Percentiles rank a stretch among this genome's conserved stretches.
These are phyloP conservation scores for Linderniella brevidens DNA, from an alignment of 257 asterid species.

Conservation along the genomic window DNA sequence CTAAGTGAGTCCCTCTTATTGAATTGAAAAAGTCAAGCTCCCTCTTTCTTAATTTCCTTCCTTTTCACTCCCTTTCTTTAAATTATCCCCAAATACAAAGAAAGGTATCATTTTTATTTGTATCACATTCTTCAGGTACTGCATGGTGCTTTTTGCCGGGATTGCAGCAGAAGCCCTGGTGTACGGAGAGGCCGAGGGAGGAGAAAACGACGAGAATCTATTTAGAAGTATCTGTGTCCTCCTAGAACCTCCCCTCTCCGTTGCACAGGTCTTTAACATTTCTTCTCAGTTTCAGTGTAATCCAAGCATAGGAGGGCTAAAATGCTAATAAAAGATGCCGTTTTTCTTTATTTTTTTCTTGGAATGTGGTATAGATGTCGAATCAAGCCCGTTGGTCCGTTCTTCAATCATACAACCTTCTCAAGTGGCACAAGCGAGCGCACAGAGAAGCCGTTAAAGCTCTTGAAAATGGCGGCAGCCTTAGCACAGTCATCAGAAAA, in stretches of 20 bases:
- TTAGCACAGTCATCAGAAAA: conserved; percentile 50
- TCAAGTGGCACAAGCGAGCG: conserved; percentile 74
- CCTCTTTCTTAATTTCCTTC: too few species aligned
- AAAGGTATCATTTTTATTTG: too few species aligned
- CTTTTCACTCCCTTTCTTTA: too few species aligned
- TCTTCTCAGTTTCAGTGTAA: not conserved
- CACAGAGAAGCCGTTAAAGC: conserved; percentile 74
- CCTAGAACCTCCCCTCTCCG: conserved; percentile 79
- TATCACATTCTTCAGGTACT: conserved; percentile 44
- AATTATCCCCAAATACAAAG: too few species aligned
- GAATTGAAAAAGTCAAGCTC: too few species aligned
- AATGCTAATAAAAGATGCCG: not conserved
- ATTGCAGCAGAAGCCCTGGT: conserved; percentile 93
- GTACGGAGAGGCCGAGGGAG: conserved; percentile 95
- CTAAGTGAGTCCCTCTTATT: too few species aligned
- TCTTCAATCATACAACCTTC: conserved; percentile 73
- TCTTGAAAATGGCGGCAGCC: conserved; percentile 51
- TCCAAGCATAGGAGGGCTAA: not conserved
- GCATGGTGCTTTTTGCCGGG: conserved; percentile 98
- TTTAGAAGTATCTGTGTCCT: conserved; percentile 62
- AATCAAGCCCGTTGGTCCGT: conserved; percentile 98
- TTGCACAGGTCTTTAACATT: conserved; percentile 43
- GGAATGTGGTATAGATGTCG: conserved; percentile 43
- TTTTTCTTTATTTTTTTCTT: not conserved
- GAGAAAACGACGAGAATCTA: conserved; percentile 90